phyloP scores from a whole-genome alignment of 192 early-diverging fungal genomes.

The Endogone sp. region DNA sequence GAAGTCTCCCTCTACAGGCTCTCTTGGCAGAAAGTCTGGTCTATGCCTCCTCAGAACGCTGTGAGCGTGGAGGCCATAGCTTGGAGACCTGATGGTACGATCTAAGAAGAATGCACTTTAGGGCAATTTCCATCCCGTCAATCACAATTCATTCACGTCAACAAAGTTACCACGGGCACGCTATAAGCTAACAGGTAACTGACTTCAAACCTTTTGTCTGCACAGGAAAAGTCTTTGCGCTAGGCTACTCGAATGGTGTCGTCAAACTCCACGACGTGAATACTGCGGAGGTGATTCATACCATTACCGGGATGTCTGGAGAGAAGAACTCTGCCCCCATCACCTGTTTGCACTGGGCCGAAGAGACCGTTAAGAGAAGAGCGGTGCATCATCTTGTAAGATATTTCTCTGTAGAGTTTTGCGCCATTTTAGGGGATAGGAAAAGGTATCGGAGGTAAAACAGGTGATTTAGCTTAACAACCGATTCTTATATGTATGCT shows the following conservation, averaged over 20 bases:
- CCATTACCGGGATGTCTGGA: slow-evolving; percentile 8
- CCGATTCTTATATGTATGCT: neutral
- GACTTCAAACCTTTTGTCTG: neutral
- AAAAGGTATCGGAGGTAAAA: too few relatives aligned
- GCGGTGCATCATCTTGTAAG: neutral
- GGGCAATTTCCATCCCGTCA: neutral
- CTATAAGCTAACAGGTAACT: too few relatives aligned
- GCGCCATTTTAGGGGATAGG: too few relatives aligned
- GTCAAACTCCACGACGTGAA: slow-evolving; percentile 18
- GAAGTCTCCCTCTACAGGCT: slow-evolving; percentile 16
- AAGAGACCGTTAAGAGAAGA: slow-evolving; percentile 3
- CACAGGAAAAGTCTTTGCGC: slow-evolving; percentile 17
- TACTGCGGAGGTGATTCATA: slow-evolving; percentile 18
- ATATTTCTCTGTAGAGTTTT: too few relatives aligned
- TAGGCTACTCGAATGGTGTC: slow-evolving; percentile 16
- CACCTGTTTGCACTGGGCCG: slow-evolving; percentile 14
- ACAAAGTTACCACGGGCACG: too few relatives aligned
- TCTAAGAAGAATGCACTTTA: slow-evolving; percentile 1
- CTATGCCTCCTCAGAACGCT: neutral
- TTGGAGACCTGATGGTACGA: slow-evolving; percentile 23
- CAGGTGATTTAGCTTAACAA: too few relatives aligned
- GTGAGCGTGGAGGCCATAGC: slow-evolving; percentile 14
- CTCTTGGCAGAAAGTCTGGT: slow-evolving; percentile 21
- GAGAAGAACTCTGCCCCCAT: slow-evolving; percentile 1
- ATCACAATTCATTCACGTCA: too few relatives aligned